phyloP scores from a whole-genome alignment of 164 flowering plant species.

The Aristolochia californica region DNA sequence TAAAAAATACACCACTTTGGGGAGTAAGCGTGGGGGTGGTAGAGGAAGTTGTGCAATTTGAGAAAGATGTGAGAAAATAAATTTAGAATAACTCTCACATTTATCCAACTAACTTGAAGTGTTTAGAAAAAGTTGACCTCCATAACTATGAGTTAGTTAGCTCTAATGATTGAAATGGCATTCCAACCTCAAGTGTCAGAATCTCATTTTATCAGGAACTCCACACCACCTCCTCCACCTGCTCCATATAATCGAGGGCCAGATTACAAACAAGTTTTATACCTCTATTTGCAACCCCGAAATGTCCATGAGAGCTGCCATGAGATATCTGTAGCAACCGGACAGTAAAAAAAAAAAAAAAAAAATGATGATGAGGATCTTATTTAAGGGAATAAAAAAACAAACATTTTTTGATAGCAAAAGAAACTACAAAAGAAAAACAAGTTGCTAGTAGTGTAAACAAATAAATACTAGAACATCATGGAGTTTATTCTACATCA shows the following conservation, averaged over 20 bases:
- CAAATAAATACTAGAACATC: not conserved
- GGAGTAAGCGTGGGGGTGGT: too few species aligned
- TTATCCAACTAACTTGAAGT: too few species aligned
- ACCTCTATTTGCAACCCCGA: conserved; percentile 71
- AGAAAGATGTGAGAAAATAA: too few species aligned
- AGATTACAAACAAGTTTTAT: too few species aligned
- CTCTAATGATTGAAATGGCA: conserved; percentile 58
- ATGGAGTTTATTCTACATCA: too few species aligned
- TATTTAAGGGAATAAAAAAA: not conserved
- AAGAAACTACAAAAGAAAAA: not conserved
- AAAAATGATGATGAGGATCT: not conserved
- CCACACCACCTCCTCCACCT: too few species aligned
- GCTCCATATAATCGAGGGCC: too few species aligned
- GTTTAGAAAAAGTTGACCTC: too few species aligned
- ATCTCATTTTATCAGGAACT: too few species aligned
- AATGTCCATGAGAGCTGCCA: conserved; percentile 71
- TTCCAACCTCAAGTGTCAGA: conserved; percentile 28
- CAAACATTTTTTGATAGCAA: not conserved
- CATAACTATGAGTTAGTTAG: conserved; percentile 31
- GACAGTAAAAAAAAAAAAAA: conserved; percentile 8
- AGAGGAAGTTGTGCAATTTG: too few species aligned
- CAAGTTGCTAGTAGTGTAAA: not conserved
- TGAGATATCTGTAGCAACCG: conserved; percentile 50
- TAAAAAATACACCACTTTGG: conserved; percentile 6
- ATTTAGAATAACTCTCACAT: too few species aligned